Percentiles rank a stretch among this genome's conserved stretches.
These are phyloP conservation scores for Corylus heterophylla DNA, from an alignment of 306 rosid genomes.

Conservation along the genomic window DNA sequence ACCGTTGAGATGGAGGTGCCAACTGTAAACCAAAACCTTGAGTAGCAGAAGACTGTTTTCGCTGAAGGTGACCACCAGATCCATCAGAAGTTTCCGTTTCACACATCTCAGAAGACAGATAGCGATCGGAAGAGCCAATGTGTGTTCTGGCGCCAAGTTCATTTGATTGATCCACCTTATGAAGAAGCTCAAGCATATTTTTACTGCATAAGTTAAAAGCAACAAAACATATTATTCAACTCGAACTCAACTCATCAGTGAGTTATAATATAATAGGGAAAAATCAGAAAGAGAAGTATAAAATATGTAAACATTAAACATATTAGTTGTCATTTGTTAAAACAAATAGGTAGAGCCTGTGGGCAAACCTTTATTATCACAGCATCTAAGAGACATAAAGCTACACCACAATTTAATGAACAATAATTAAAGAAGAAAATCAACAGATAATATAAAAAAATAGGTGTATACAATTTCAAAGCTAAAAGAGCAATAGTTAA, in stretches of 20 bases:
- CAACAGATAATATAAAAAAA: conserved; percentile 7
- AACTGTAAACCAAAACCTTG: conserved; percentile 90
- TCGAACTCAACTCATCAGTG: conserved; percentile 26
- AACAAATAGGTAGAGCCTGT: not conserved
- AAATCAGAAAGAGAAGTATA: conserved; percentile 14
- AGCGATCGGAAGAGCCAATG: conserved; percentile 65
- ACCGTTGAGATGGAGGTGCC: conserved; percentile 90
- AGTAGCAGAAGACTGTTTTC: conserved; percentile 61
- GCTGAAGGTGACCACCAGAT: conserved; percentile 63
- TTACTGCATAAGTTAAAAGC: conserved; percentile 66
- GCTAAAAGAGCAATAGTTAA: conserved; percentile 14
- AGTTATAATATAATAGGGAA: conserved; percentile 16
- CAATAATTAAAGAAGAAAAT: conserved; percentile 4
- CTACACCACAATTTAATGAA: not conserved
- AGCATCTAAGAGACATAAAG: not conserved
- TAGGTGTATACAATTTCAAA: conserved; percentile 5
- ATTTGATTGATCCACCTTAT: conserved; percentile 89
- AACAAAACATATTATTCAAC: conserved; percentile 34
- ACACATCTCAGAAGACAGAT: conserved; percentile 65
- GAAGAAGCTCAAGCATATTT: conserved; percentile 90
- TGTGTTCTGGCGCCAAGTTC: conserved; percentile 63
- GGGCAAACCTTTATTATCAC: not conserved
- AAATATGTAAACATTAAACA: conserved; percentile 11
- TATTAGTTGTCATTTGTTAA: not conserved
- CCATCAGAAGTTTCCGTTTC: conserved; percentile 82